A percentile compares a stretch with the other conserved stretches of the same genome.
These are phyloP conservation scores for Penicillium vulpinum DNA, from an alignment of 2,329 filamentous ascomycete genomes.

Conservation along the genomic window DNA sequence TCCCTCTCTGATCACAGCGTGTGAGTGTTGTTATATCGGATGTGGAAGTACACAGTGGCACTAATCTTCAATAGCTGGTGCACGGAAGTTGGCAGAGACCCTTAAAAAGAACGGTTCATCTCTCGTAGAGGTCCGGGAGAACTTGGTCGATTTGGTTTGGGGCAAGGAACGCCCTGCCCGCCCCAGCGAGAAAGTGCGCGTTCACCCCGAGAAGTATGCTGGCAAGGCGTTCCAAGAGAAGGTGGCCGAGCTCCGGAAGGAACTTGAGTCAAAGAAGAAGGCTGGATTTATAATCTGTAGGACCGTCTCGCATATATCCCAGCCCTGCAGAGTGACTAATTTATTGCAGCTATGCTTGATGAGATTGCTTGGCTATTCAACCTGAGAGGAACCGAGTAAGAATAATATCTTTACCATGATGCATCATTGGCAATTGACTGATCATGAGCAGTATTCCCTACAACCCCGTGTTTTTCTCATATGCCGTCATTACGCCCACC, in stretches of 20 bases:
- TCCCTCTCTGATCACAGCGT: slow-evolving; percentile 76
- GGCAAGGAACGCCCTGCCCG: slow-evolving; percentile 68
- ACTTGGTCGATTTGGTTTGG: slow-evolving; percentile 93
- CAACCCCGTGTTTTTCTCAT: slow-evolving; percentile 98
- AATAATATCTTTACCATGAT: neutral
- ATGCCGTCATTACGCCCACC: slow-evolving; percentile 78
- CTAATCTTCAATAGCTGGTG: slow-evolving; percentile 51
- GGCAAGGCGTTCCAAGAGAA: slow-evolving; percentile 84
- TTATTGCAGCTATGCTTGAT: slow-evolving; percentile 71
- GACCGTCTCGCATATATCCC: slow-evolving; percentile 9
- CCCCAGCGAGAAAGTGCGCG: slow-evolving; percentile 72
- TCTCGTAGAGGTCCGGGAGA: slow-evolving; percentile 72
- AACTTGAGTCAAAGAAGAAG: slow-evolving; percentile 85
- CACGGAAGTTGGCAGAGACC: slow-evolving; percentile 76
- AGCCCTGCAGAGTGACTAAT: slow-evolving; percentile 12
- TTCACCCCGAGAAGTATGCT: slow-evolving; percentile 70
- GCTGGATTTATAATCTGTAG: slow-evolving; percentile 78
- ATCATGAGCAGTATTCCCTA: slow-evolving; percentile 69
- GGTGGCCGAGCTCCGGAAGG: slow-evolving; percentile 81
- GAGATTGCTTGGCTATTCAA: slow-evolving; percentile 99
- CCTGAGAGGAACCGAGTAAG: slow-evolving; percentile 79
- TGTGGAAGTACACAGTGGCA: neutral
- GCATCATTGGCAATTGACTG: neutral
- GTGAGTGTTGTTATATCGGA: slow-evolving; percentile 35
- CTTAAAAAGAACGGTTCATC: slow-evolving; percentile 82